Percentiles rank a stretch among this genome's conserved stretches.
These are phyloP conservation scores for Leishmania martiniquensis DNA, from an alignment of 208 protist genomes.

Conservation along the genomic window DNA sequence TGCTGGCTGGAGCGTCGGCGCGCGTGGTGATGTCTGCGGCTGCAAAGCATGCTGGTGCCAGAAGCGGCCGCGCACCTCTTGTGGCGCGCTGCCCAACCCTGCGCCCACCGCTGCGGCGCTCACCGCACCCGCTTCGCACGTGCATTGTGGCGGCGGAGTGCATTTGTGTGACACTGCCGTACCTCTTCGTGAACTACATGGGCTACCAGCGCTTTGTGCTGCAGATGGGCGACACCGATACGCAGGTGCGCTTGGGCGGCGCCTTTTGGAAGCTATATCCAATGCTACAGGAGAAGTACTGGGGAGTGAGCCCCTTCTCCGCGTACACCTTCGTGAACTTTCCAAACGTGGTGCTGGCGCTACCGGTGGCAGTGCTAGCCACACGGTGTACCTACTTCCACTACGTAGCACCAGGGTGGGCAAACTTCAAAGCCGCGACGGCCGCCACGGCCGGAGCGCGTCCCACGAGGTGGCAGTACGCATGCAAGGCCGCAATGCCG, in stretches of 20 bases:
- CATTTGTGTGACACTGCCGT: conserved; percentile 47
- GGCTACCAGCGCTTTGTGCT: conserved; percentile 56
- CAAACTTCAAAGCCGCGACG: neutral
- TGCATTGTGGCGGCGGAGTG: conserved; percentile 46
- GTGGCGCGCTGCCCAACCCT: conserved; percentile 11
- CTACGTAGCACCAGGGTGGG: conserved; percentile 28
- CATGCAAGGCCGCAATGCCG: neutral
- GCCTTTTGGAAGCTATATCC: conserved; percentile 71
- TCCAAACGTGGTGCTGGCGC: conserved; percentile 69
- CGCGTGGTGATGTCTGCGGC: conserved; percentile 22
- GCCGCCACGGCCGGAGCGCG: too few relatives aligned
- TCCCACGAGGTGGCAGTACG: neutral
- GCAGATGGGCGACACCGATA: conserved; percentile 26
- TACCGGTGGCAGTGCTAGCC: conserved; percentile 50
- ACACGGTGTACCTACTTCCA: conserved; percentile 25
- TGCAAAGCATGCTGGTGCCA: neutral
- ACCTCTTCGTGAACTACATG: conserved; percentile 58
- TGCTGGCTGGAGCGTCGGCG: conserved; percentile 34
- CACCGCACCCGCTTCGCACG: conserved; percentile 46
- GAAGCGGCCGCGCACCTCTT: neutral
- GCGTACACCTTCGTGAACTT: conserved; percentile 64
- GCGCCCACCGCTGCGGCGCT: conserved; percentile 22
- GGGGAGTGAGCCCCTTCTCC: conserved; percentile 67
- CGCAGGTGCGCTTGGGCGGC: conserved; percentile 20
- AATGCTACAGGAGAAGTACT: conserved; percentile 77